Base-by-base conservation (phyloP, 2,329 filamentous ascomycete genomes). In the Penicillium aurantiogriseum region DNA sequence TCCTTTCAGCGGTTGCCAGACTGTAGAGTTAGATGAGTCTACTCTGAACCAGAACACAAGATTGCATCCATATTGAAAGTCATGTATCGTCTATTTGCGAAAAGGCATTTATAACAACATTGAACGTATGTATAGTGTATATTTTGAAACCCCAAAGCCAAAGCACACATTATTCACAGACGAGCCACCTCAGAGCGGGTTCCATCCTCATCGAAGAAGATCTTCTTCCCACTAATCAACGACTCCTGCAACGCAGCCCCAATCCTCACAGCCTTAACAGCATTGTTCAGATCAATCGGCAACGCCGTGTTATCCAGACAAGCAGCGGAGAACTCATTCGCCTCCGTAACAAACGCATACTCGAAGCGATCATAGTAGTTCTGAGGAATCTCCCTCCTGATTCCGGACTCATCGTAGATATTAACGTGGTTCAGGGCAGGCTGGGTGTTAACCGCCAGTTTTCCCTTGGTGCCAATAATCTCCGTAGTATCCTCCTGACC, bases 401-500 rank as follows among this genome's bases (percentile, higher is more conserved):
- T 76, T 2, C 85, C 85, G 0, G 66, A 74, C 0, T 77, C 58
- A 63, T 85, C 79, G 67, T 83, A 81, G 44, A 85, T 76, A 58
- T 85, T 79, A 10, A 88, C 81, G 19, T 86, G 75, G 54, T 83
- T 83, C 7, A 76, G 71, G 35, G 76, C 73, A 5, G 87, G 87
- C 65, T 86, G 81, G 1, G 79, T 80, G 65, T 89, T 89, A 59
- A 89, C 78, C 0, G 79, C 74, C 5, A 89, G 66, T 69, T 88
- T 88, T 23, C 86, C 86, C 63, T 81, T 79, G 1, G 86, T 89
- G 13, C 86, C 87, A 54, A 88, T 85, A 60, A 89, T 82, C 73
- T 89, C 86, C 0, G 86, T 88, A 57, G 80, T 83, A 69, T 89
- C 87, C 60, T 88, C 83, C 71, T 89, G 86, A 0, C 87, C 87